Percentiles rank a stretch among this genome's conserved stretches.
These are phyloP conservation scores for Petasospora fabianii DNA, from an alignment of 1,139 yeast genomes.

Conservation along the genomic window DNA sequence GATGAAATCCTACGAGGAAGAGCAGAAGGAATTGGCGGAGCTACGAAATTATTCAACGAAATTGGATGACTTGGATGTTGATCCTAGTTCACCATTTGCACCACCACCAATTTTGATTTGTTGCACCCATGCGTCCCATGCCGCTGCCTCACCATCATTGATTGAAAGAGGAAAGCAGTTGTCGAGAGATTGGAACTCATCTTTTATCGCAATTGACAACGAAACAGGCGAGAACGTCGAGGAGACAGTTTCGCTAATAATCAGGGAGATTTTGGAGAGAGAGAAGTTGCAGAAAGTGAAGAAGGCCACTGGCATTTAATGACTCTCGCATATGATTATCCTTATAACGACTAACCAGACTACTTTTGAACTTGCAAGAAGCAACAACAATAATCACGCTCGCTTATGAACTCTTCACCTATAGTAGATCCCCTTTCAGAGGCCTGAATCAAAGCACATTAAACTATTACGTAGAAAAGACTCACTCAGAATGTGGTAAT, in stretches of 20 bases:
- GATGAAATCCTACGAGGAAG: slow-evolving; percentile 29
- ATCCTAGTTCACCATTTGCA: slow-evolving; percentile 46
- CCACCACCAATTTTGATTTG: slow-evolving; percentile 69
- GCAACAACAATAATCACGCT: too few relatives aligned
- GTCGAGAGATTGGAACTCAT: slow-evolving; percentile 59
- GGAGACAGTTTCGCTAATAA: slow-evolving; percentile 49
- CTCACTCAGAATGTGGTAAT: too few relatives aligned
- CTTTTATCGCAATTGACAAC: slow-evolving; percentile 58
- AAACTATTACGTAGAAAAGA: too few relatives aligned
- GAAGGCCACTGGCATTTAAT: slow-evolving; percentile 10
- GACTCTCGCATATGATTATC: too few relatives aligned
- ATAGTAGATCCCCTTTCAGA: too few relatives aligned
- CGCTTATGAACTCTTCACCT: too few relatives aligned
- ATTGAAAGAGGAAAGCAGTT: slow-evolving; percentile 52
- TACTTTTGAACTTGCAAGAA: too few relatives aligned
- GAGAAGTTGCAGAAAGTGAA: slow-evolving; percentile 30
- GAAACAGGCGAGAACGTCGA: slow-evolving; percentile 48
- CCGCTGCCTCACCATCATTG: slow-evolving; percentile 53
- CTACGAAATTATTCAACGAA: slow-evolving; percentile 22
- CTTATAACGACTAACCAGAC: too few relatives aligned
- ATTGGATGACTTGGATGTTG: slow-evolving; percentile 30
- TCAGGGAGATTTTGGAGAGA: slow-evolving; percentile 55
- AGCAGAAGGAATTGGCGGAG: slow-evolving; percentile 20
- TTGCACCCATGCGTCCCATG: slow-evolving; percentile 57
- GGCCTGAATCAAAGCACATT: too few relatives aligned